Evolutionary conservation across 2,329 filamentous ascomycete genomes (phyloP).

Genomic region (Colletotrichum eremochloae): DNA sequence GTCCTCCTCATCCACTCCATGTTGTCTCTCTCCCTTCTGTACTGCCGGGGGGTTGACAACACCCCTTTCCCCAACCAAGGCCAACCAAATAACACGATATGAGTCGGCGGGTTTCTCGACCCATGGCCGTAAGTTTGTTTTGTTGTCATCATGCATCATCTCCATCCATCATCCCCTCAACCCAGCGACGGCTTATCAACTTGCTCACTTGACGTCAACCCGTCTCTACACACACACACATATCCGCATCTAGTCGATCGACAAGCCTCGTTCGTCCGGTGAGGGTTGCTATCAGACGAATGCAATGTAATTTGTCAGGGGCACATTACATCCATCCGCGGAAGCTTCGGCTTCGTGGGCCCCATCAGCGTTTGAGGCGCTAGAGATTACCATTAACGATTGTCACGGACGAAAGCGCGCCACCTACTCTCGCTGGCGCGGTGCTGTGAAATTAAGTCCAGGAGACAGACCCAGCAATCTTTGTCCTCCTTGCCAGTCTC

Average conservation of each 20-base stretch:
- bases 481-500: neutral
- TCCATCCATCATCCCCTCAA: neutral
- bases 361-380: conserved; percentile 8
- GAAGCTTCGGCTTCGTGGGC: conserved; percentile 20
- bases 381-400: neutral
- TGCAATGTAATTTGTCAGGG: neutral
- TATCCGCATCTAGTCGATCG: neutral
- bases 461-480: neutral
- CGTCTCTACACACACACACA: neutral
- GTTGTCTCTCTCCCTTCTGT: neutral
- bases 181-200: neutral
- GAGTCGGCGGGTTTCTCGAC: conserved; percentile 33
- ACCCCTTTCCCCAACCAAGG: conserved; percentile 21
- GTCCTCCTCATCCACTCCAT: conserved; percentile 6
- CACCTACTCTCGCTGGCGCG: neutral
- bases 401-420: conserved; percentile 22
- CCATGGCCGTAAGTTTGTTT: conserved; percentile 24
- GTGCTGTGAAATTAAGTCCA: neutral
- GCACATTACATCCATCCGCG: neutral
- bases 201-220: neutral
- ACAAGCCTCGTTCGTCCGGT: conserved; percentile 1
- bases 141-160: conserved; percentile 30
- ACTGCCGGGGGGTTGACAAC: neutral
- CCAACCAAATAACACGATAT: conserved; percentile 25
- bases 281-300: conserved; percentile 24